Percentiles rank a stretch among this genome's conserved stretches.
These are phyloP conservation scores for Thelephora aurantiotincta DNA, from an alignment of 768 basidiomycete genomes.

Conservation along the genomic window DNA sequence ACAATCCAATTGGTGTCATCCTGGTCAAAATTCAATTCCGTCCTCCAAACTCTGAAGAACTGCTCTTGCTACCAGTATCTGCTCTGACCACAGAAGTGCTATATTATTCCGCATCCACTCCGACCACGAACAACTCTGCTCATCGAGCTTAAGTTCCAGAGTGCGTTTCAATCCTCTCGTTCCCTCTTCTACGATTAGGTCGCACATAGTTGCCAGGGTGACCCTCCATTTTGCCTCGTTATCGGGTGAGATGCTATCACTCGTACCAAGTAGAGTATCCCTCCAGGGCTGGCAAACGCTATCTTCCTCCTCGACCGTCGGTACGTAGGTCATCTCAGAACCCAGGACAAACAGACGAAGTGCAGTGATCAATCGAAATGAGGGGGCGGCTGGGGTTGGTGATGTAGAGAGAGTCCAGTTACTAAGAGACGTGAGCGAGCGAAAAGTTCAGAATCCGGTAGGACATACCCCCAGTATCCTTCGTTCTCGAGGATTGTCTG, in stretches of 20 bases:
- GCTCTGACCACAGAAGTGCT: conserved; percentile 46
- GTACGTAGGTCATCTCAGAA: conserved; percentile 32
- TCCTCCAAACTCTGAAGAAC: conserved; percentile 30
- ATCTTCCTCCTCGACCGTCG: conserved; percentile 12
- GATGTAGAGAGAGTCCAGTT: conserved; percentile 66
- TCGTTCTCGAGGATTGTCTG: conserved; percentile 38
- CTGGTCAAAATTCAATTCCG: conserved; percentile 32
- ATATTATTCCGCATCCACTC: conserved; percentile 26
- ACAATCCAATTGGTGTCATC: background rate
- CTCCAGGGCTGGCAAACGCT: conserved; percentile 18
- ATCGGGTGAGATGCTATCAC: conserved; percentile 27
- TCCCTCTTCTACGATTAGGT: background rate
- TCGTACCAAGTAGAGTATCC: conserved; percentile 21
- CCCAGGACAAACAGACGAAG: conserved; percentile 51
- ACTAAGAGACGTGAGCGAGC: conserved; percentile 23
- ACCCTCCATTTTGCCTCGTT: conserved; percentile 36
- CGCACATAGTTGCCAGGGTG: conserved; percentile 6
- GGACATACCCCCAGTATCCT: conserved; percentile 74
- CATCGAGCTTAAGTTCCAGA: conserved; percentile 4
- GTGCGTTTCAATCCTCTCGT: conserved; percentile 15
- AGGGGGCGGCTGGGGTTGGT: conserved; percentile 55
- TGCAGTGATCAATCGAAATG: conserved; percentile 62
- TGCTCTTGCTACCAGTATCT: conserved; percentile 32
- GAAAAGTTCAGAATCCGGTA: conserved; percentile 1
- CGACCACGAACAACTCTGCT: conserved; percentile 14